Base-by-base conservation (phyloP, 1,139 yeast species). In the Sugiyamaella novakii region DNA sequence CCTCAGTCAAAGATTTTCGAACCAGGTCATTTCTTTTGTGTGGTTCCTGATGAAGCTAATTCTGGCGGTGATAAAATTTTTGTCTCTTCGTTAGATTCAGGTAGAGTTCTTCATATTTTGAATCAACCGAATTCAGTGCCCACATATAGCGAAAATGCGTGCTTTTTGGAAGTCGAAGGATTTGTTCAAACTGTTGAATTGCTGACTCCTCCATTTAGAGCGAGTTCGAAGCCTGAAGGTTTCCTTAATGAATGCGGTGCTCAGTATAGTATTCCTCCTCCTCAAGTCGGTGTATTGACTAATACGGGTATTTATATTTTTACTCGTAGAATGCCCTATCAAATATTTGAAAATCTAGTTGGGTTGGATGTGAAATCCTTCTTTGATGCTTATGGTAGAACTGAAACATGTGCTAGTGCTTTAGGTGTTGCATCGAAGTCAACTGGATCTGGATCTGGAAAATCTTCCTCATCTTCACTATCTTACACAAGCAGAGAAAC, bases 371-470 rank as follows among this genome's bases (percentile, higher is more conserved):
- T 78, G 47, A 60, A 73, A 28, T 72, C 78, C 25, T 80, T 81
- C 57, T 74, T 76, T 6, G 67, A 71, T 28, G 74, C 79, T 43
- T 83, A 81, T 59, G 87, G 88, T 17, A 69, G 79, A 19, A 73
- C 79, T 18, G 98, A 92, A 67, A 82, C 95, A 1, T 91, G 97
- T 62, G 84, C 95, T 0, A 83, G 92, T 5, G 86, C 96, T 12
- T 73, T 92, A 50, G 85, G 85, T 58, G 80, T 88, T 51, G 86
- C 96, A 1, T 86, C 43, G 21, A 43, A 34, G 15, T 42, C 38
- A 5, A 24, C 34, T n/a, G 40, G 34, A 12, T 57, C 54, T 27
- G 49, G 58, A 7, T 46, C 53, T n/a, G n/a, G n/a, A n/a, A n/a
- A n/a, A 11, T 62, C 59, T 14, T 33, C 46, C 5, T 22, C 47